Base-by-base conservation (phyloP, 352 stramenopile genomes). In the Globisporangium ultimum region DNA sequence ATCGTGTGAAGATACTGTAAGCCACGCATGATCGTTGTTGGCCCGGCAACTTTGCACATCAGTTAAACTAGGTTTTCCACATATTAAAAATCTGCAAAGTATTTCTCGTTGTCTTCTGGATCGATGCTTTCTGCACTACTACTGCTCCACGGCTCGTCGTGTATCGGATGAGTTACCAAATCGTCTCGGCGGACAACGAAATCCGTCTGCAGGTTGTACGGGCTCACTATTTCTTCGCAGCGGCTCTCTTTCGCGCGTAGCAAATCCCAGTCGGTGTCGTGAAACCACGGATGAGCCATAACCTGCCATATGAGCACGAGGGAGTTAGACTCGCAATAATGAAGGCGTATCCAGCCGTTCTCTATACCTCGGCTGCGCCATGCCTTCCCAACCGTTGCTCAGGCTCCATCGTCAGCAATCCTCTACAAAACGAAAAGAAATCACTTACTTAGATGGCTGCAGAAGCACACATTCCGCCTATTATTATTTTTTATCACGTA, bases 51-150 rank as follows among this genome's bases (percentile, higher is more conserved):
- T n/a, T n/a, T 56, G 20, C 13, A 17, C 20, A n/a, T 13, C 20
- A 17, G 15, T 48, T 18, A 48, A 15, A 46, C 58, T 80, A 91
- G 58, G 28, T 10, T 36, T 36, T 36, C 28, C 28, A 10, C 28
- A 36, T 36, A 11, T 36, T 36, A 36, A 36, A 91, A 91, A 45
- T 87, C 78, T 0, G 60, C 78, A 64, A 91, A 91, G 45, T 79
- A 88, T 56, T 80, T 88, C 1, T 64, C 78, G 53, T 91, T 73
- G 54, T 84, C 69, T 38, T 88, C 76, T 11, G 82, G 57, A 45
- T 89, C 78, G 55, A 91, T 89, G 49, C 80, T 91, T 20, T 89
- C 82, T 46, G 82, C 82, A 46, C 82, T 91, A 36, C 28, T 36
- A 36, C 3, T 36, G 8, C 28, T 36, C 28, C 28, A 36, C 28